phyloP scores from a whole-genome alignment of 2,329 filamentous ascomycete species.

The Penicillium aurantiogriseum region DNA sequence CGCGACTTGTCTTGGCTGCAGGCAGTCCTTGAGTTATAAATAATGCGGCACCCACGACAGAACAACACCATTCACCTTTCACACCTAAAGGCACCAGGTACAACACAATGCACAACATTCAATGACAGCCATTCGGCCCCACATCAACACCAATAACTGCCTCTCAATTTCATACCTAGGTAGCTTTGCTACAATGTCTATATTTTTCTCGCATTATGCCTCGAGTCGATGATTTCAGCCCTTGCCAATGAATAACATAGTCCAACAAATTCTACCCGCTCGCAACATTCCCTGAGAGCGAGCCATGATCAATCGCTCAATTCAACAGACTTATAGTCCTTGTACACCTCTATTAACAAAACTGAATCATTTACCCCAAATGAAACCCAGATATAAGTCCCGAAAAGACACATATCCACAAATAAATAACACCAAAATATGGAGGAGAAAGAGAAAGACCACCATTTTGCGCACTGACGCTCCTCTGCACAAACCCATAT shows the following conservation, averaged over 20 bases:
- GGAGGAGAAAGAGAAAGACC: neutral
- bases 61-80: neutral
- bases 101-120: neutral
- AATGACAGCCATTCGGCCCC: neutral
- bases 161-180: neutral
- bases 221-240: neutral
- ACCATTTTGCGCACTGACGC: neutral
- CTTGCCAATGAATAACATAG: too few relatives aligned
- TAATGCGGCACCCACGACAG: neutral
- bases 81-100: neutral
- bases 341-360: neutral
- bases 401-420: constrained; percentile 5
- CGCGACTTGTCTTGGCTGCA: too few relatives aligned
- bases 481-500: constrained; percentile 39
- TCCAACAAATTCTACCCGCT: neutral
- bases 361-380: neutral
- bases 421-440: neutral
- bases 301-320: neutral
- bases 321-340: neutral
- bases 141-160: neutral
- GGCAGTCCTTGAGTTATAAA: neutral
- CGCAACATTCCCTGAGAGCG: neutral
- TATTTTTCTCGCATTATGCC: neutral
- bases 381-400: neutral
- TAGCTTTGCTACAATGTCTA: neutral